Base-by-base conservation (phyloP, 75 land plant genomes). In the Chamaecyparis obtusa region DNA sequence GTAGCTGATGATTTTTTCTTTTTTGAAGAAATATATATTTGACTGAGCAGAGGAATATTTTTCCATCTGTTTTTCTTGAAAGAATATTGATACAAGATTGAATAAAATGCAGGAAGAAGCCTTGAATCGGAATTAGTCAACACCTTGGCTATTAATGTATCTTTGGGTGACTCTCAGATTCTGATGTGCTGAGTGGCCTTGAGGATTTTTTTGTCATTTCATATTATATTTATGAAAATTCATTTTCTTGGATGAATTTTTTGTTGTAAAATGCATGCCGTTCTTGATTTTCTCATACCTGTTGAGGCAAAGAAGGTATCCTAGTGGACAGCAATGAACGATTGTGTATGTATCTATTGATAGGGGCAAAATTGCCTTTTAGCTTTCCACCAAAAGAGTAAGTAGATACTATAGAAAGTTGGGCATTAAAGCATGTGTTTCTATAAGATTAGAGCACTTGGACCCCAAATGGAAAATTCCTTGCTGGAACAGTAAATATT, bases 91-190 rank as follows among this genome's bases (percentile, higher is more conserved):
- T 81, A 46, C 83, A 81, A 46, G 30, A 81, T n/a, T 13, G 54
- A 46, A 32, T 24, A 46, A 41, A n/a, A 32, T 46, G 83, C 83
- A 81, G 83, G 83, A 81, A 81, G 46, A 81, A 81, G 83, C 51
- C 83, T 81, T 81, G 48, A 81, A 80, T 80, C 48, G 43, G 27
- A 44, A 24, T 11, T 44, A 80, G 83, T 10, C 49, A 80, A 80
- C 39, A 27, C 44, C 49, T 80, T 46, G 44, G 1, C 21, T 44
- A 24, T 80, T 10, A 7, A 80, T 27, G 5, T 43, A 27, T 27
- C 15, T 10, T 46, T 81, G 17, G 48, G 27, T 44, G 5, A 44
- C 49, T 13, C 32, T 48, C 46, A 44, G 46, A 36, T 24, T 43
- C 83, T 43, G 83, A 19, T 16, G 15, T 81, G 5, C 54, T 46